Evolutionary conservation across 1,284 basidiomycete species (phyloP).

Genomic region (Ganoderma resinaceum): DNA sequence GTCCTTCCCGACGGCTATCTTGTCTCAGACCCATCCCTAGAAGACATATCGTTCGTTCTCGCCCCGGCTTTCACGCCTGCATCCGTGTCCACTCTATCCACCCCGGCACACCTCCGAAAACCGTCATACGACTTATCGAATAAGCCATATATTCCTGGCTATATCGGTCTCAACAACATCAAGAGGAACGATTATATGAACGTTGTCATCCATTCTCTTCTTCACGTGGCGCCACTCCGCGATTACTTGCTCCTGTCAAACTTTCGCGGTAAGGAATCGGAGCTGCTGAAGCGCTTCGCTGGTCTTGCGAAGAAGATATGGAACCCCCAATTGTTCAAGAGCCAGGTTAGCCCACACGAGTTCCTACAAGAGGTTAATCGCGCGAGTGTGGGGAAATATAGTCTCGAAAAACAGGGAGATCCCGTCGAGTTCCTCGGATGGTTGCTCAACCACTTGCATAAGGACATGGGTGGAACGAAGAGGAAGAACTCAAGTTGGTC

Average conservation of each 20-base stretch:
- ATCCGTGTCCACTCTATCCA: conserved; percentile 60
- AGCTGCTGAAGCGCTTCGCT: conserved; percentile 89
- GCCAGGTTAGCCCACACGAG: conserved; percentile 98
- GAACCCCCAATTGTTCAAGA: conserved; percentile 96
- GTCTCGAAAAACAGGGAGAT: conserved; percentile 93
- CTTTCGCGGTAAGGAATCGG: conserved; percentile 77
- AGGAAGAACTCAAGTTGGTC: conserved; percentile 85
- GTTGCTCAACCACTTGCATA: conserved; percentile 93
- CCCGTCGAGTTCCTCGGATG: conserved; percentile 97
- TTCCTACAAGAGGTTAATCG: conserved; percentile 96
- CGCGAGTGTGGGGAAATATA: conserved; percentile 88
- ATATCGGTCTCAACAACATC: conserved; percentile 97
- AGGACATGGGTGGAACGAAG: conserved; percentile 89
- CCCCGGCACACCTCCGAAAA: conserved; percentile 67
- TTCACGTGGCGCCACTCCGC: conserved; percentile 91
- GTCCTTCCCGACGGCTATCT: conserved; percentile 98
- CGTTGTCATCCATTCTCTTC: conserved; percentile 92
- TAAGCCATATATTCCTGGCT: conserved; percentile 90
- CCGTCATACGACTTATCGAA: conserved; percentile 86
- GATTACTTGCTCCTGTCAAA: conserved; percentile 85
- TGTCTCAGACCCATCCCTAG: conserved; percentile 94
- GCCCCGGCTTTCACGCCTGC: conserved; percentile 79
- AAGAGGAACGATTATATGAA: conserved; percentile 98
- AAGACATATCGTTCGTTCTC: conserved; percentile 93
- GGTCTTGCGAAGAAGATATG: conserved; percentile 91